phyloP scores from a whole-genome alignment of 768 basidiomycete genomes.

The Auricularia sp. region DNA sequence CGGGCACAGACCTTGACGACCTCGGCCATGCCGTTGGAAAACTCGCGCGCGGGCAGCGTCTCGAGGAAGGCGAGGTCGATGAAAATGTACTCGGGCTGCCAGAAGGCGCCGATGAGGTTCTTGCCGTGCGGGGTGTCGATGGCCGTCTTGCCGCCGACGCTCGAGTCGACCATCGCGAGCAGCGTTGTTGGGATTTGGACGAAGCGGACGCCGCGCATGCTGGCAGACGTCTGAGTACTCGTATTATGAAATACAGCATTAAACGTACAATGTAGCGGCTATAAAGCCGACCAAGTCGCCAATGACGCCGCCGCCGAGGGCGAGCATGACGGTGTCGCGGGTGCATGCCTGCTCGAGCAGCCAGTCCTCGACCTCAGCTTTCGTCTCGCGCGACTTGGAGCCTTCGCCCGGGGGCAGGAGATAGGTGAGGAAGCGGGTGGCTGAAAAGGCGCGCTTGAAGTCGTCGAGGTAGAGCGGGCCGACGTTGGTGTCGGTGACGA shows the following conservation, averaged over 20 bases:
- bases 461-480: conserved; percentile 64
- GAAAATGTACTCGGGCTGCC: conserved; percentile 96
- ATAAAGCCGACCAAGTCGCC: conserved; percentile 96
- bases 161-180: conserved; percentile 97
- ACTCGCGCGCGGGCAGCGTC: conserved; percentile 82
- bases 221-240: conserved; percentile 19
- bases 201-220: conserved; percentile 95
- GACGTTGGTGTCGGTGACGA: conserved; percentile 88
- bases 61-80: conserved; percentile 95
- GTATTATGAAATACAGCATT: neutral
- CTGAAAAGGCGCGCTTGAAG: conserved; percentile 37
- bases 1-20: conserved; percentile 71
- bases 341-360: conserved; percentile 81
- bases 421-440: conserved; percentile 74
- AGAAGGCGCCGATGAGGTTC: conserved; percentile 96
- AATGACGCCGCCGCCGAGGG: conserved; percentile 93
- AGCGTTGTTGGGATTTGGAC: conserved; percentile 95
- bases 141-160: conserved; percentile 97
- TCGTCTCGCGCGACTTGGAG: conserved; percentile 82
- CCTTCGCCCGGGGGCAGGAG: conserved; percentile 86
- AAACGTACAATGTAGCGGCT: conserved; percentile 86
- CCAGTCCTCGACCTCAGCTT: conserved; percentile 91
- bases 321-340: conserved; percentile 84
- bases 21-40: conserved; percentile 99
- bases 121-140: conserved; percentile 97